These are phyloP conservation scores for Tetraselmis striata DNA, from an alignment of 139 green algal genomes.

Conservation along the genomic window DNA sequence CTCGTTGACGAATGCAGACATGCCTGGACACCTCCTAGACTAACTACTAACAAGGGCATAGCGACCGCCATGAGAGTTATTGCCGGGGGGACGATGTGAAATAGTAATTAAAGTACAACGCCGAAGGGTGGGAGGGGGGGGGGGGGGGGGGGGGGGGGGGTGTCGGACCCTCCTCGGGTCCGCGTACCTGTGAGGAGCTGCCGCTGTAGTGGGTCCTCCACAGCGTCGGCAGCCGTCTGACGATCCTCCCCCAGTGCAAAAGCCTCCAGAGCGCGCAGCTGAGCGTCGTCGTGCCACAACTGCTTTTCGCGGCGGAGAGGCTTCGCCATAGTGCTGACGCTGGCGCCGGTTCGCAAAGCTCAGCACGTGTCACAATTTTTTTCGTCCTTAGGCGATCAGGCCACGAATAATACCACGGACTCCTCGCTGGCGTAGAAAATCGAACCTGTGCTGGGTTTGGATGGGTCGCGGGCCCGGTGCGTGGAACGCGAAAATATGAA, in stretches of 20 bases:
- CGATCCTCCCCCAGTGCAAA: neutral
- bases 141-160: too few species aligned
- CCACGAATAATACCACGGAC: too few species aligned
- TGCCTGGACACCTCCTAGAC: neutral
- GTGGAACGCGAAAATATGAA: too few species aligned
- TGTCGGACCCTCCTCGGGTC: neutral
- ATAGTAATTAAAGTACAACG: neutral
- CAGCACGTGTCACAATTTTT: too few species aligned
- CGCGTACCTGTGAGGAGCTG: neutral
- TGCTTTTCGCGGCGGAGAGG: neutral
- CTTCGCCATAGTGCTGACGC: neutral
- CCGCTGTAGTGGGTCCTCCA: neutral
- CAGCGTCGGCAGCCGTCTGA: neutral
- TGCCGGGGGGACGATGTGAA: too few species aligned
- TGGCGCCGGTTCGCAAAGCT: too few species aligned
- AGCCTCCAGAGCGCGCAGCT: neutral
- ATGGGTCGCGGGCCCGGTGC: too few species aligned
- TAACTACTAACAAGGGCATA: neutral
- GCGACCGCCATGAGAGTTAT: neutral
- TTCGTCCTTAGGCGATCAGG: too few species aligned
- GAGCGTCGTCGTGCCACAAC: neutral
- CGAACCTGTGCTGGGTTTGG: too few species aligned
- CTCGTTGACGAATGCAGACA: too few species aligned
- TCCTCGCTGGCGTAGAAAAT: too few species aligned
- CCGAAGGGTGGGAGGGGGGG: too few species aligned